Evolutionary conservation across 371 early-diverging fungal genomes (phyloP).

Genomic region (Phascolomyces articulosus): DNA sequence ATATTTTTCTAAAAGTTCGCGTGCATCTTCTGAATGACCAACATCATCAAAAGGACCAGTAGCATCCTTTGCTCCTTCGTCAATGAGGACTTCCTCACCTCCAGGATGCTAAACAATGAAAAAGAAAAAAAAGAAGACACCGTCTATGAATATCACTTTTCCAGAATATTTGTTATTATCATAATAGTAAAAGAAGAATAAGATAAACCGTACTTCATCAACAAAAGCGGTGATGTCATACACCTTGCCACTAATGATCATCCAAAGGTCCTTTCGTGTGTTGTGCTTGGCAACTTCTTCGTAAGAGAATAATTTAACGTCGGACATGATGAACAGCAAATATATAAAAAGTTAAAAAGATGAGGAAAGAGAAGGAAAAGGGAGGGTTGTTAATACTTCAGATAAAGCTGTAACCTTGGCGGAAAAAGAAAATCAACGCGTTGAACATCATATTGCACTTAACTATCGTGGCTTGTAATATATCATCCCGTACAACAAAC

Average conservation of each 20-base stretch:
- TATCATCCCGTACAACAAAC: too few species aligned
- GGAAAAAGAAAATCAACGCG: too few species aligned
- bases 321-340: slow-evolving; percentile 2
- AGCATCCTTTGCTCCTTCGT: slow-evolving; percentile 85
- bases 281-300: slow-evolving; percentile 69
- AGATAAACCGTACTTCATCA: slow-evolving; percentile 54
- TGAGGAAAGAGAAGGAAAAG: background rate
- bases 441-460: too few species aligned
- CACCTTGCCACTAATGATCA: slow-evolving; percentile 80
- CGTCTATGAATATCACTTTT: too few species aligned
- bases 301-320: slow-evolving; percentile 22
- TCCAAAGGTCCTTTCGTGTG: slow-evolving; percentile 61
- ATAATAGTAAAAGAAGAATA: too few species aligned
- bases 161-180: too few species aligned
- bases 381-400: background rate
- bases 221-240: slow-evolving; percentile 84
- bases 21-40: slow-evolving; percentile 94
- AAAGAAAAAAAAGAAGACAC: too few species aligned
- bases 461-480: too few species aligned
- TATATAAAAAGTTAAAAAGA: background rate
- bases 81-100: slow-evolving; percentile 81
- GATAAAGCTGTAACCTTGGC: too few species aligned
- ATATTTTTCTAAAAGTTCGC: slow-evolving; percentile 72
- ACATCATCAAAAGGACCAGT: slow-evolving; percentile 96
- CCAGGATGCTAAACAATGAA: slow-evolving; percentile 72